Evolutionary conservation across 1,139 yeast species (phyloP), one percentile per base, ranked within the genome.

Genomic region (Saccharomycopsis crataegensis): DNA sequence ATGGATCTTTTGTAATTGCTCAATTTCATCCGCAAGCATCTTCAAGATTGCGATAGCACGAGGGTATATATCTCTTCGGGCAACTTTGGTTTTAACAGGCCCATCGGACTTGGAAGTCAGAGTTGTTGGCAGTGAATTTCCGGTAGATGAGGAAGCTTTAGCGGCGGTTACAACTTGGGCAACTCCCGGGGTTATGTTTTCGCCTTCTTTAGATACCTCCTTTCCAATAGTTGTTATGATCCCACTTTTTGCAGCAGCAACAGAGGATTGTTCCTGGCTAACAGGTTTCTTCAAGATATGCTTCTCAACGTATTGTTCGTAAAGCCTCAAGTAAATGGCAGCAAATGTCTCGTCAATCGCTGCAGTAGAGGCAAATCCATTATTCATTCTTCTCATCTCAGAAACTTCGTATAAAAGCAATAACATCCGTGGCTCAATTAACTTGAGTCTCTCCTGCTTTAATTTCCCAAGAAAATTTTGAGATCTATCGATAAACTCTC

Each of bases 291-390:
- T 22, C 28, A 22, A 22, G 28, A 22, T 22, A 22, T 22, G 28
- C 28, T 22, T 4, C 28, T 22, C 28, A 22, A 57, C 38, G 43
- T 57, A 59, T 3, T 59, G 46, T 12, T 57, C 59, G 58, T 72
- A 83, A 8, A 86, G 66, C 51, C 71, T 72, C 60, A 87, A 67
- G 62, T 76, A 88, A 0, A 86, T 65, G 1, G 85, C 77, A 36
- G 84, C 83, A 57, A 81, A 78, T 0, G 89, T 77, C 61, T 88
- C 95, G 64, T 88, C 96, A 43, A 86, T 78, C 34, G 79, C 70
- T 0, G 93, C 84, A 0, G 95, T 86, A 0, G 95, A 83, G 0
- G 91, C 93, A 65, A 83, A 84, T 0, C 96, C 96, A 63, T 83
- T 86, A 57, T 89, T 88, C 64, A 84, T 72, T 56, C 86, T 79